Evolutionary conservation across 2,329 filamentous ascomycete species (phyloP), one percentile per base, ranked within the genome.

Genomic region (Colletotrichum magnum): DNA sequence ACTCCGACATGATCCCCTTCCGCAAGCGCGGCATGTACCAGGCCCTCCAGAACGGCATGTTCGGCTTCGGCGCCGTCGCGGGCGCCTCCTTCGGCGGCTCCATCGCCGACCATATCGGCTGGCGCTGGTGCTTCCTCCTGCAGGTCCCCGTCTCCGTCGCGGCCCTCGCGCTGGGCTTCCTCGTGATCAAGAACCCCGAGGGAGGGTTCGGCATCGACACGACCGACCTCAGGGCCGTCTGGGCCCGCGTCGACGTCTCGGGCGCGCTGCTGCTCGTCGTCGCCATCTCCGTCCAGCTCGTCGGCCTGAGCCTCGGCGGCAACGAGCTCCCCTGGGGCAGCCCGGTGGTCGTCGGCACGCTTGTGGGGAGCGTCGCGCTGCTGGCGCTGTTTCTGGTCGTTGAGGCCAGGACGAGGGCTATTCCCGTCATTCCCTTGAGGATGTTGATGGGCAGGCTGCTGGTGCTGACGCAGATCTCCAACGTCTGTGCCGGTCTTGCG

Each of bases 61-160:
- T 87, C 67, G 90, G 89, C 1, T 89, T 91, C 70, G 89, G 89
- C 0, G 86, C 88, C 2, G 88, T 91, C 41, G 84, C 86, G 21
- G 90, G 90, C 2, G 90, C 90, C 9, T 88, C 88, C 0, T 85
- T 92, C 54, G 91, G 91, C 3, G 90, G 90, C 2, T 84, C 87
- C 41, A 85, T 93, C 12, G 89, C 89, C 26, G 89, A 92, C 72
- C 82, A 79, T 2, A 82, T 93, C 24, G 90, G 91, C 10, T 93
- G 91, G 91, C 83, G 91, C 24, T 91, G 88, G 86, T 90, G 88
- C 64, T 92, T 92, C 68, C 74, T 90, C 4, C 79, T 90, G 2
- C 90, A 92, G 73, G 86, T 90, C 0, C 90, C 90, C 0, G 75
- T 92, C 0, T 90, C 88, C 0, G 69, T 84, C 2, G 73, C 86